Evolutionary conservation across 345 rosid genomes (phyloP).

Genomic region (Lenwebbia sp.): DNA sequence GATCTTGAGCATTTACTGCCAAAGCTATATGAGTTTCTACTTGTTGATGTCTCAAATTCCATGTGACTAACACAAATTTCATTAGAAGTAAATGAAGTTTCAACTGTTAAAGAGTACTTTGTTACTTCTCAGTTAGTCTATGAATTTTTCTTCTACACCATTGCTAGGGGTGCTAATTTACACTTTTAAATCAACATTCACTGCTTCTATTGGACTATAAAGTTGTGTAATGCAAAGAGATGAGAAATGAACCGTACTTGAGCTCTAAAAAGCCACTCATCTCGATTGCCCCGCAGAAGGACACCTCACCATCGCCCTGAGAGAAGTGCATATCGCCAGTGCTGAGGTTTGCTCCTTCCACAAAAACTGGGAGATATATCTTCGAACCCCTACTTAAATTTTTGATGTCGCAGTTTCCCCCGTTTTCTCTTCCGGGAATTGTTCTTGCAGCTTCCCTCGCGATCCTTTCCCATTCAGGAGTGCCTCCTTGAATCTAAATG

Average conservation of each 20-base stretch:
- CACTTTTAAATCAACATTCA: neutral
- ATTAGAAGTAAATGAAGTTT: neutral
- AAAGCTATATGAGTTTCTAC: neutral
- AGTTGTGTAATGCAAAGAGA: neutral
- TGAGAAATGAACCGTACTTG: constrained; percentile 30
- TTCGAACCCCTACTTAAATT: constrained; percentile 85
- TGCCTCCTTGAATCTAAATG: constrained; percentile 49
- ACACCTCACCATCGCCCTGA: constrained; percentile 91
- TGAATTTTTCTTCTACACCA: neutral
- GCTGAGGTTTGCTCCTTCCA: constrained; percentile 87
- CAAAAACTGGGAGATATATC: constrained; percentile 75
- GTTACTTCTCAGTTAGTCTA: neutral
- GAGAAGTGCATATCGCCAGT: constrained; percentile 97
- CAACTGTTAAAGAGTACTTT: neutral
- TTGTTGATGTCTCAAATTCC: neutral
- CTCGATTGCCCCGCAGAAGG: constrained; percentile 94
- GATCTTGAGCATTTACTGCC: neutral
- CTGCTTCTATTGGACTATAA: neutral
- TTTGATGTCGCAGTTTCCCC: constrained; percentile 94
- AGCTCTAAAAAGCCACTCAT: constrained; percentile 91
- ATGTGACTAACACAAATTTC: neutral
- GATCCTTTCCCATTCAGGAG: constrained; percentile 72
- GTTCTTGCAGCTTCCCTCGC: constrained; percentile 76
- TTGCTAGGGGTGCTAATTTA: neutral
- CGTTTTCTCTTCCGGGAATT: constrained; percentile 93